Evolutionary conservation across 2,329 filamentous ascomycete genomes (phyloP).

Genomic region (Pseudopithomyces maydicus): DNA sequence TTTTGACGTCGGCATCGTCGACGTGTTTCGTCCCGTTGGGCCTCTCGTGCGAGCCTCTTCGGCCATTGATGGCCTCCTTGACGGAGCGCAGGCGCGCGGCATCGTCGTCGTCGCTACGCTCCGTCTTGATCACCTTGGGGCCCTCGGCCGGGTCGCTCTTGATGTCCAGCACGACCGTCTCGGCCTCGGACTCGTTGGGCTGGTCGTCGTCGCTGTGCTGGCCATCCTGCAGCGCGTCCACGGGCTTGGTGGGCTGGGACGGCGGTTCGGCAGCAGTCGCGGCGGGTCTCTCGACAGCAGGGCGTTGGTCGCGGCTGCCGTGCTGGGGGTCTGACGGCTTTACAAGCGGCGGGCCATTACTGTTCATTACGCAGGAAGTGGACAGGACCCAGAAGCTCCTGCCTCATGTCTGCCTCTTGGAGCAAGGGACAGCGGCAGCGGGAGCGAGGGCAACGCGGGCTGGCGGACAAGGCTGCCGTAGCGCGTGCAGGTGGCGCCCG

Average conservation of each 20-base stretch:
- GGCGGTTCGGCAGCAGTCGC: constrained; percentile 26
- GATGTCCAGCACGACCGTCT: constrained; percentile 53
- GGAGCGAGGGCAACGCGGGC: constrained; percentile 17
- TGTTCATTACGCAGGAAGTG: constrained; percentile 46
- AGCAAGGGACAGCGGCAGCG: constrained; percentile 11
- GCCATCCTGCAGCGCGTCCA: constrained; percentile 26
- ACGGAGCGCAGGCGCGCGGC: constrained; percentile 28
- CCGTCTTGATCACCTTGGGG: constrained; percentile 46
- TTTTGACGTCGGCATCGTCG: constrained; percentile 38
- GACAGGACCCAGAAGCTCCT: constrained; percentile 45
- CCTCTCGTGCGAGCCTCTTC: constrained; percentile 30
- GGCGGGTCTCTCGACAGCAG: constrained; percentile 14
- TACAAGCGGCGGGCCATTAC: constrained; percentile 43
- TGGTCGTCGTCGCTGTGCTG: constrained; percentile 35
- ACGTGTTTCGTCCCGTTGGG: constrained; percentile 36
- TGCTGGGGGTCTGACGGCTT: constrained; percentile 25
- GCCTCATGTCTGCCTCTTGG: constrained; percentile 44
- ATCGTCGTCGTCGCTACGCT: constrained; percentile 41
- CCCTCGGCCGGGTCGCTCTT: constrained; percentile 47
- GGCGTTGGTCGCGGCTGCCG: constrained; percentile 19
- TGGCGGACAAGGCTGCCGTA: constrained; percentile 27
- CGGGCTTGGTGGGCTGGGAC: constrained; percentile 5
- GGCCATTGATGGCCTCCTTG: constrained; percentile 37
- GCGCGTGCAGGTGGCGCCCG: constrained; percentile 5
- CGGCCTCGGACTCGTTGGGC: constrained; percentile 55